phyloP scores from a whole-genome alignment of 257 asterid species.

The Solanum pimpinellifolium region DNA sequence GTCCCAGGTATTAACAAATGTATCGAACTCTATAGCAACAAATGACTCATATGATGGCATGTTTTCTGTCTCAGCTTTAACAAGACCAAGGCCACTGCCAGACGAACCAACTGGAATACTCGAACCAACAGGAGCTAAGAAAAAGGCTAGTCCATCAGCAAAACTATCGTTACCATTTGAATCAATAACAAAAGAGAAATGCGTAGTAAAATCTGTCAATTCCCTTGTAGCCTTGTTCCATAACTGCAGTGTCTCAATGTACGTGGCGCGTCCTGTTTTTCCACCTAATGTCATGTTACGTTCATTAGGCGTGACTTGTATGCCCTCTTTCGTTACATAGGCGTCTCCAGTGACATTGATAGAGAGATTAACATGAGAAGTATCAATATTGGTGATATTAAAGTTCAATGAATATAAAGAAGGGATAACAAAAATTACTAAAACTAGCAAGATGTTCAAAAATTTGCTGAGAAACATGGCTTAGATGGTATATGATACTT shows the following conservation, averaged over 20 bases:
- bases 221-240: slow-evolving; percentile 13
- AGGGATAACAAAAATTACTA: neutral
- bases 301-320: slow-evolving; percentile 22
- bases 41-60: slow-evolving; percentile 8
- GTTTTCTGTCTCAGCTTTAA: neutral
- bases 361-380: neutral
- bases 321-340: slow-evolving; percentile 9
- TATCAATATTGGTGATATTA: slow-evolving; percentile 2
- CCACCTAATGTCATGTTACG: neutral
- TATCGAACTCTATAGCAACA: slow-evolving; percentile 41
- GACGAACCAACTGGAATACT: neutral
- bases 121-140: slow-evolving; percentile 13
- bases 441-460: neutral
- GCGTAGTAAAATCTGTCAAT: slow-evolving; percentile 12
- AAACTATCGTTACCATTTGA: neutral
- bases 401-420: slow-evolving; percentile 8
- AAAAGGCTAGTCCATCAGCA: slow-evolving; percentile 20
- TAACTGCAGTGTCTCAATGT: slow-evolving; percentile 2
- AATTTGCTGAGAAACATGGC: neutral
- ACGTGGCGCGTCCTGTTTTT: slow-evolving; percentile 13
- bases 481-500: neutral
- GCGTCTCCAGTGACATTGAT: slow-evolving; percentile 13
- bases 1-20: slow-evolving; percentile 8
- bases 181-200: slow-evolving; percentile 16
- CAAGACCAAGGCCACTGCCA: slow-evolving; percentile 23